Conservation (phyloP, 305 asterid genomes). For the Withania somnifera region DNA sequence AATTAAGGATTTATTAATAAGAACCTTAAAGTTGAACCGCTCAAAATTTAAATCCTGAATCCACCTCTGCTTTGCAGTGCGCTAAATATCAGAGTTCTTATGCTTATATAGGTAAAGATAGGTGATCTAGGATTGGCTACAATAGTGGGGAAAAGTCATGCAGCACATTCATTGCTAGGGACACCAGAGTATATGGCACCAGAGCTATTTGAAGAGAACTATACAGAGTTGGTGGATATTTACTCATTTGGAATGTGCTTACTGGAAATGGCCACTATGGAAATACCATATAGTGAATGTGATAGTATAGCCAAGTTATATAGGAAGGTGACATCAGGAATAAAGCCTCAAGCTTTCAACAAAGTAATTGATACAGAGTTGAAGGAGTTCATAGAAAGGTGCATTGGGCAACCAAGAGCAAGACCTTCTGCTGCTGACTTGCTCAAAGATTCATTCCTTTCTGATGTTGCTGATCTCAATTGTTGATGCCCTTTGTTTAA, state of each 20-base stretch:
- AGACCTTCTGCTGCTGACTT: constrained; percentile 17
- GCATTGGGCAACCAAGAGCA: constrained; percentile 15
- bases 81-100: not conserved
- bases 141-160: constrained; percentile 14
- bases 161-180: constrained; percentile 14
- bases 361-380: constrained; percentile 7
- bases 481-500: not conserved
- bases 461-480: not conserved
- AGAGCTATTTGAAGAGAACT: constrained; percentile 15
- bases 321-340: constrained; percentile 12
- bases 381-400: constrained; percentile 9
- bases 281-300: constrained; percentile 18
- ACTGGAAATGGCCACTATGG: constrained; percentile 16
- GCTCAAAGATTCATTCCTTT: constrained; percentile 11
- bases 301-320: constrained; percentile 14
- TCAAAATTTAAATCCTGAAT: not conserved
- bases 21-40: not conserved
- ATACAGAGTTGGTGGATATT: constrained; percentile 13
- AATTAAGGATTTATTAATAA: not conserved
- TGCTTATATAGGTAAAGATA: constrained; percentile 10
- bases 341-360: constrained; percentile 12
- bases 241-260: constrained; percentile 18
- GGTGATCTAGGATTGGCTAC: constrained; percentile 20
- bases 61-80: not conserved
- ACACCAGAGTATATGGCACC: constrained; percentile 22